Percentiles rank a stretch among this genome's conserved stretches.
These are phyloP conservation scores for Cryptococcus wingfieldii DNA, from an alignment of 1,284 basidiomycete species.

Conservation along the genomic window DNA sequence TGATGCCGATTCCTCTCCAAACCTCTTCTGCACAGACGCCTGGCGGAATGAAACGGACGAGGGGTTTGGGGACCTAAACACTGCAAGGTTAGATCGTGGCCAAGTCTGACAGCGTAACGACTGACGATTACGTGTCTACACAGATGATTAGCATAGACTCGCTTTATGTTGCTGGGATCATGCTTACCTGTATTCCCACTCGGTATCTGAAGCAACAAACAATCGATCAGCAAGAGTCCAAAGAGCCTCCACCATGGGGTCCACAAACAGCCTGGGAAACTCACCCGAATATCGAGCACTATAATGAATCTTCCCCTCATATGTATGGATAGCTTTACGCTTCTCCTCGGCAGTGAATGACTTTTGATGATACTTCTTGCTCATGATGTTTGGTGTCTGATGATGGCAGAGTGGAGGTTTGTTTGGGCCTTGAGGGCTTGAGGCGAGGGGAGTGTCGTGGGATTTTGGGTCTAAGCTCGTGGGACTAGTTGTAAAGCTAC, in stretches of 20 bases:
- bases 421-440: too few species aligned
- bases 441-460: too few species aligned
- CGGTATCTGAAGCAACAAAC: slow-evolving; percentile 34
- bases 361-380: slow-evolving; percentile 43
- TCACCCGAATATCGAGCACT: slow-evolving; percentile 41
- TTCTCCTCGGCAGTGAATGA: slow-evolving; percentile 45
- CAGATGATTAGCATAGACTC: background rate
- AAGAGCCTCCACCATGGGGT: background rate
- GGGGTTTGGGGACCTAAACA: slow-evolving; percentile 44
- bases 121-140: slow-evolving; percentile 48
- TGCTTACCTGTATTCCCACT: slow-evolving; percentile 48
- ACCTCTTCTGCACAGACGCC: slow-evolving; percentile 47
- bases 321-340: slow-evolving; percentile 46
- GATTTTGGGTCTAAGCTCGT: too few species aligned
- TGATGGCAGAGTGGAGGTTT: too few species aligned
- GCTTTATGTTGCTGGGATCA: too few species aligned
- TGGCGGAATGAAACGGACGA: slow-evolving; percentile 45
- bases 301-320: slow-evolving; percentile 48
- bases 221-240: background rate
- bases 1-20: slow-evolving; percentile 49
- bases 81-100: background rate
- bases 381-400: slow-evolving; percentile 27
- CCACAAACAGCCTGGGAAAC: slow-evolving; percentile 5
- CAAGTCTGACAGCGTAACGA: slow-evolving; percentile 1
- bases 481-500: too few species aligned